phyloP scores from a whole-genome alignment of 2,329 filamentous ascomycete species.

The Beauveria sp. region DNA sequence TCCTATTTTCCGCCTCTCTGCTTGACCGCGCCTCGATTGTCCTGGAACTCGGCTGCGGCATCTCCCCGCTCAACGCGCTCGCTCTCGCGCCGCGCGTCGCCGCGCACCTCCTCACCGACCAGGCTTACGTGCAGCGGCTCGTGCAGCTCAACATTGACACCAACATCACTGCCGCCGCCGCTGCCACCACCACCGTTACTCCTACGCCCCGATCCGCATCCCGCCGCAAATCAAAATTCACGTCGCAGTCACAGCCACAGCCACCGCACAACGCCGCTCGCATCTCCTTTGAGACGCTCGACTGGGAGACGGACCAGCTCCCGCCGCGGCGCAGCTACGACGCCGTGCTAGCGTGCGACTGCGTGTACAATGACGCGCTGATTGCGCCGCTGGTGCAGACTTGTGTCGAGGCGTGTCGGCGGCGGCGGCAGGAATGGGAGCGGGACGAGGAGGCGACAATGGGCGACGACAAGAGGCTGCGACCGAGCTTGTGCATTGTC shows the following conservation, averaged over 20 bases:
- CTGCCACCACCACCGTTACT: neutral
- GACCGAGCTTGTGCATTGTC: conserved; percentile 59
- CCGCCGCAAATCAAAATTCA: neutral
- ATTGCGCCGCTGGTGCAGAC: conserved; percentile 76
- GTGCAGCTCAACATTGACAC: conserved; percentile 68
- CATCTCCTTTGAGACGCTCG: conserved; percentile 55
- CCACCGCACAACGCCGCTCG: neutral
- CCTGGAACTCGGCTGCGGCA: conserved; percentile 82
- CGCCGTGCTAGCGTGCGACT: conserved; percentile 78
- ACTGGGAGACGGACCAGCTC: conserved; percentile 72
- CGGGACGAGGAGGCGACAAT: conserved; percentile 12
- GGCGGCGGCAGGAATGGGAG: conserved; percentile 33
- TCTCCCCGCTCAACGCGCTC: conserved; percentile 72
- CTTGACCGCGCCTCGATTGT: conserved; percentile 50
- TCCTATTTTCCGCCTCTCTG: conserved; percentile 46
- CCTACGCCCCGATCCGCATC: neutral
- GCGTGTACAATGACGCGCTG: conserved; percentile 88
- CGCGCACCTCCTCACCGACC: conserved; percentile 77
- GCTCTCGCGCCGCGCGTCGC: conserved; percentile 53
- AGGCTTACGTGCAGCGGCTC: conserved; percentile 72
- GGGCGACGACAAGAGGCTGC: neutral
- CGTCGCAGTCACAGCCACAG: neutral
- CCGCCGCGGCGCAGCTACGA: conserved; percentile 53
- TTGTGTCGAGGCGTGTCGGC: conserved; percentile 64
- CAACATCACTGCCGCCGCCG: conserved; percentile 33